phyloP scores from a whole-genome alignment of 1,139 yeast genomes.

The Kurtzmaniella quercitrusa region DNA sequence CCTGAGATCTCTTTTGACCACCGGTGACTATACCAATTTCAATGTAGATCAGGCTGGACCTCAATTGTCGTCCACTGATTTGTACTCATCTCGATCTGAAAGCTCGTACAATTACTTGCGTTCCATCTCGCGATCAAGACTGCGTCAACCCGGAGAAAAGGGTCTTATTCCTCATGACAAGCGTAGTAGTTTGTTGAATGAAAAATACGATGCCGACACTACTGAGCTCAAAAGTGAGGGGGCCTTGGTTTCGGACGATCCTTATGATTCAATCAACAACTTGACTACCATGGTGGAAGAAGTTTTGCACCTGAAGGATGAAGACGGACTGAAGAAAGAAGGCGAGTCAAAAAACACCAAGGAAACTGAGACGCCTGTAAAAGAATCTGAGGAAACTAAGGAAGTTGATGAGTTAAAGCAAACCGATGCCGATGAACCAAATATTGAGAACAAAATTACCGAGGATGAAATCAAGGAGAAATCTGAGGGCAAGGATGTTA shows the following conservation, averaged over 20 bases:
- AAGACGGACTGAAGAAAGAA: constrained; percentile 8
- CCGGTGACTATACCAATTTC: constrained; percentile 49
- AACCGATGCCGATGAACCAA: constrained; percentile 7
- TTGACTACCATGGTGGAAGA: constrained; percentile 41
- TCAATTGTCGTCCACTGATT: constrained; percentile 18
- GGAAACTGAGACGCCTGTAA: constrained; percentile 8
- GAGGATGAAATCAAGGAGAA: background rate
- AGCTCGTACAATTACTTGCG: constrained; percentile 51
- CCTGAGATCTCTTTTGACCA: constrained; percentile 36
- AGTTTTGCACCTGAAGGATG: constrained; percentile 23
- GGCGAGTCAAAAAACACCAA: constrained; percentile 7
- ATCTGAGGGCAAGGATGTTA: background rate
- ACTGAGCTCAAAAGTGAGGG: constrained; percentile 40
- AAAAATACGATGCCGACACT: constrained; percentile 42
- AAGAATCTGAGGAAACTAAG: constrained; percentile 9
- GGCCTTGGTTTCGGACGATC: constrained; percentile 46
- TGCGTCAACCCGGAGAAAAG: constrained; percentile 34
- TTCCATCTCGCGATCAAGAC: constrained; percentile 60
- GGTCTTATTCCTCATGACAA: constrained; percentile 20
- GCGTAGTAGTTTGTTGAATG: constrained; percentile 25
- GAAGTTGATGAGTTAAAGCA: constrained; percentile 8
- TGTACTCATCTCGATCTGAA: constrained; percentile 27
- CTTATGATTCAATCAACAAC: constrained; percentile 36
- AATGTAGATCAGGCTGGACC: constrained; percentile 30
- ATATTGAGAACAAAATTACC: background rate